A percentile compares a stretch with the other conserved stretches of the same genome.
Conservation (phyloP, 208 protist genomes). For the Acanthamoeba lugdunensis region DNA sequence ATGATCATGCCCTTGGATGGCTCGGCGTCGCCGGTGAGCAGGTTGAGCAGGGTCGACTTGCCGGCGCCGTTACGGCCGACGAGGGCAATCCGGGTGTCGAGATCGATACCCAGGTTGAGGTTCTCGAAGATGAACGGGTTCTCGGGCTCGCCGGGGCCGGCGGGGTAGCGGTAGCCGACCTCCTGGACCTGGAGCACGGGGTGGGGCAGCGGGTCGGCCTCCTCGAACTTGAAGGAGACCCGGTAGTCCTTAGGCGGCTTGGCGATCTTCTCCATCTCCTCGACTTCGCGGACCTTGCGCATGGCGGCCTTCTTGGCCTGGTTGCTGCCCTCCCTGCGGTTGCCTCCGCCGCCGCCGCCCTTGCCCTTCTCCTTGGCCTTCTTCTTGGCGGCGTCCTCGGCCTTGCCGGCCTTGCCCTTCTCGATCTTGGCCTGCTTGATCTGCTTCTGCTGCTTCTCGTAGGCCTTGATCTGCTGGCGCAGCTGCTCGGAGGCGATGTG, state of each 20-base stretch:
- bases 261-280: constrained; percentile 67
- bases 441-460: constrained; percentile 87
- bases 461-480: constrained; percentile 81
- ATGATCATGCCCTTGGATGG: constrained; percentile 83
- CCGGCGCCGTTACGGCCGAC: constrained; percentile 97
- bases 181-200: constrained; percentile 95
- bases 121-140: constrained; percentile 74
- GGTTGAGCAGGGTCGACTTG: constrained; percentile 96
- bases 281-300: constrained; percentile 79
- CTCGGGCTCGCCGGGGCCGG: constrained; percentile 4
- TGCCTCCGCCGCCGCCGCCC: constrained; percentile 41
- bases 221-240: constrained; percentile 80
- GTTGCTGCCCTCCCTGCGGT: constrained; percentile 64
- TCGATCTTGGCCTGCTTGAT: constrained; percentile 73
- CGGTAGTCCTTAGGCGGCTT: constrained; percentile 71
- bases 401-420: constrained; percentile 72
- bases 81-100: constrained; percentile 94
- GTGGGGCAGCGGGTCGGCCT: constrained; percentile 85
- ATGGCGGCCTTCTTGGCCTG: constrained; percentile 69
- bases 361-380: constrained; percentile 70
- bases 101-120: constrained; percentile 93
- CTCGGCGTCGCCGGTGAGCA: constrained; percentile 90
- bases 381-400: constrained; percentile 60
- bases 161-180: constrained; percentile 89
- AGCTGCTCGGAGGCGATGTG: constrained; percentile 75